Base-by-base conservation (phyloP, 805 yeast species). In the Kluyveromyces starmeri region DNA sequence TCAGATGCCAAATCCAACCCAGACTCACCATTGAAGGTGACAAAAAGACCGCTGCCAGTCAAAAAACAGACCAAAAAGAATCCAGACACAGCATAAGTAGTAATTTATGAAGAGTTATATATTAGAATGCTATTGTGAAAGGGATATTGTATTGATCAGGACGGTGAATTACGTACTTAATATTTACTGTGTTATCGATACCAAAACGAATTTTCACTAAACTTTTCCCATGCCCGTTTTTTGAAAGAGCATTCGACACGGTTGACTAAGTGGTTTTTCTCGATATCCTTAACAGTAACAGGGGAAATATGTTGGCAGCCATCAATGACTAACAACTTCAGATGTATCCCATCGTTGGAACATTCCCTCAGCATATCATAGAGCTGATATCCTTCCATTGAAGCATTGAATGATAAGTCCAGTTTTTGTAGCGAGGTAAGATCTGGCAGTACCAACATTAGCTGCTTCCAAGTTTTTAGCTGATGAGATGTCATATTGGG, bases 331-430 rank as follows among this genome's bases (percentile, higher is more conserved):
- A 56, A 37, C 16, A 38, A 27, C 2, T 48, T 43, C 11, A 57
- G 36, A 5, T 55, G 46, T 8, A 26, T 30, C 8, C 24, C 24
- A 3, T 41, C 38, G 22, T 43, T 41, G 9, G 40, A 42, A 3
- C 55, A 36, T 7, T 39, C 38, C 16, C 37, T 39, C 4, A 52
- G 13, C 7, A 57, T 39, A n/a, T 55, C 53, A 34, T 48, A 57
- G 2, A 57, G 27, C 1, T 58, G 44, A 7, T 46, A 55, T 10
- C 62, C 62, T 2, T 55, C 45, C 13, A 57, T 40, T 7, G 47
- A 40, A n/a, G 49, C 47, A 37, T 54, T 57, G 16, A 53, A 37
- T 8, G 62, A 54, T 5, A 57, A 22, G 32, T 57, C 62, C 18
- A 55, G 34, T 17, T 27, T 38, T 17, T 42, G 28, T 10, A 57